These are phyloP conservation scores for Lenwebbia sp. DNA, from an alignment of 345 rosid genomes.

Conservation along the genomic window DNA sequence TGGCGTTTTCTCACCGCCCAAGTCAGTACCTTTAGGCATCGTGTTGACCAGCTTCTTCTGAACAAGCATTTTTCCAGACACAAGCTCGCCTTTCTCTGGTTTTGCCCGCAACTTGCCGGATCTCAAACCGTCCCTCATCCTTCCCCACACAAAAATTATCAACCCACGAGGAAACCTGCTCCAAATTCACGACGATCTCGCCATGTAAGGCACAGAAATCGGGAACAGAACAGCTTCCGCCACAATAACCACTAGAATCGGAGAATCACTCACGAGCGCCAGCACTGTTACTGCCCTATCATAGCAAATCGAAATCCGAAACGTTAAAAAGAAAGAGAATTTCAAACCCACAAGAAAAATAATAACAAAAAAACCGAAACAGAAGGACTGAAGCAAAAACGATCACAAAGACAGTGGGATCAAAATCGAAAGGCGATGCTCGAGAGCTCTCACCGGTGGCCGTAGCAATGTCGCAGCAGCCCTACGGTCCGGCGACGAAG, in stretches of 20 bases:
- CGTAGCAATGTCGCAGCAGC: background rate
- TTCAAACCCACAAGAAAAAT: background rate
- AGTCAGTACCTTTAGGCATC: background rate
- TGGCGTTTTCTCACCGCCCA: background rate
- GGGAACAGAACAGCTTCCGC: background rate
- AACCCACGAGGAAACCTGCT: slow-evolving; percentile 1
- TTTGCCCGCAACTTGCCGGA: slow-evolving; percentile 10
- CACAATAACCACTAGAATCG: background rate
- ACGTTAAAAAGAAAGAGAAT: background rate
- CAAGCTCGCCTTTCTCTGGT: slow-evolving; percentile 10
- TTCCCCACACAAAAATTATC: background rate
- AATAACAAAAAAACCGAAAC: background rate
- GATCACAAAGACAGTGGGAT: background rate
- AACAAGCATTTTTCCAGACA: background rate
- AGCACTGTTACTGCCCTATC: background rate
- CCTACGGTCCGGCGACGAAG: background rate
- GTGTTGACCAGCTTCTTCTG: background rate
- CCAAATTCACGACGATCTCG: background rate
- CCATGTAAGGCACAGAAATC: background rate
- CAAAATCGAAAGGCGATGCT: background rate
- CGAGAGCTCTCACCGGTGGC: background rate
- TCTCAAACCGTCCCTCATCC: slow-evolving; percentile 33
- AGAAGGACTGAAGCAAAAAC: background rate
- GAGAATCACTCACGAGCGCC: background rate
- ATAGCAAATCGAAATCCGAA: background rate